These are phyloP conservation scores for Vicia villosa DNA, from an alignment of 306 rosid species.

Conservation along the genomic window DNA sequence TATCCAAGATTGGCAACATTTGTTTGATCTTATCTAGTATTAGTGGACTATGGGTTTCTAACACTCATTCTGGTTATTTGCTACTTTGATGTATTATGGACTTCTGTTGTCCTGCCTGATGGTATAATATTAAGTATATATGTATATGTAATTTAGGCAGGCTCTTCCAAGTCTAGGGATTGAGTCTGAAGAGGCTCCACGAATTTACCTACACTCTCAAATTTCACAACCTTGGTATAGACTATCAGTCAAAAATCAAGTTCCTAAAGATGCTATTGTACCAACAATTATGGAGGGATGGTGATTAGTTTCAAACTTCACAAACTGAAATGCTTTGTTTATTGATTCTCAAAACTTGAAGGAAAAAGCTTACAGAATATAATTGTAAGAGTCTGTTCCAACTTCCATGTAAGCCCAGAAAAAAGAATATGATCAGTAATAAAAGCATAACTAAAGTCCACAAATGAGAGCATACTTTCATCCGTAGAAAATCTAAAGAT, in stretches of 20 bases:
- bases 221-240: neutral
- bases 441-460: neutral
- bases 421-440: neutral
- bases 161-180: neutral
- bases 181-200: neutral
- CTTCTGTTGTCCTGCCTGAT: neutral
- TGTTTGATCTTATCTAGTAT: neutral
- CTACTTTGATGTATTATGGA: neutral
- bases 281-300: neutral
- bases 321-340: neutral
- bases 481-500: slow-evolving; percentile 3
- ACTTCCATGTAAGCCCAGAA: neutral
- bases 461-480: neutral
- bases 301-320: neutral
- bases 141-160: neutral
- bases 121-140: neutral
- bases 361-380: neutral
- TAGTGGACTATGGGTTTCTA: neutral
- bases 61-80: neutral
- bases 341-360: neutral
- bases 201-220: neutral
- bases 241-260: neutral
- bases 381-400: neutral
- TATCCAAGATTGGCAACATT: neutral
- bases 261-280: neutral